Evolutionary conservation across 2,329 filamentous ascomycete genomes (phyloP), one percentile per base, ranked within the genome.

Genomic region (Golovinomyces cichoracearum): DNA sequence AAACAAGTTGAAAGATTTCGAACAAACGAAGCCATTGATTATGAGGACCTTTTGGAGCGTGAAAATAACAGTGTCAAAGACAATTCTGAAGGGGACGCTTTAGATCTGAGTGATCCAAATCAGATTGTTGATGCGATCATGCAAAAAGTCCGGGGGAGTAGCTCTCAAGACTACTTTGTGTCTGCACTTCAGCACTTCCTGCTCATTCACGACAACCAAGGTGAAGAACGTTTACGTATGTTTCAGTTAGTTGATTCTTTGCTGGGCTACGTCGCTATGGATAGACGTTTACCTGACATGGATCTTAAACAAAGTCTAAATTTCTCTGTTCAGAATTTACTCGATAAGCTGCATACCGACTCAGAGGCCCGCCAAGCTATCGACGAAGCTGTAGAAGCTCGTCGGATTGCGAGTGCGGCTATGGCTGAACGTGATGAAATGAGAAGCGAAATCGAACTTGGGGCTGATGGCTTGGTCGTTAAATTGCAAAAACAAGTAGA

Each of bases 241-340:
- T 98, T 95, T 65, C 90, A 95, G 67, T 74, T 98, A 25, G 86
- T 95, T 25, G 90, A 98, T 64, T 80, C 83, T n/a, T 95, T 95
- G 85, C 76, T 98, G 55, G 93, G 85, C 64, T 95, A 95, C 63
- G 88, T 98, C 53, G 88, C 88, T 57, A 98, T 98, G 88, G 90
- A 98, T 63, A 76, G 90, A 60, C 74, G 90, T 53, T 65, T 95
- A 54, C 90, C 90, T 35, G 88, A 98, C 63, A 88, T 95, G 77
- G 90, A 98, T 62, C 73, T 98, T 51, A 94, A 94, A 67, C 88
- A 95, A 63, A 93, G 85, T 60, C 73, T 98, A 54, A 94, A 93
- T 63, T 95, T 95, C 59, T 94, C 88, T 0, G 90, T 98, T 9
- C 90, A 95, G 65, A 93, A 76, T 63, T 70, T 98, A 56, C 70